These are phyloP conservation scores for Globisporangium perplexum DNA, from an alignment of 352 stramenopile species.

Conservation along the genomic window DNA sequence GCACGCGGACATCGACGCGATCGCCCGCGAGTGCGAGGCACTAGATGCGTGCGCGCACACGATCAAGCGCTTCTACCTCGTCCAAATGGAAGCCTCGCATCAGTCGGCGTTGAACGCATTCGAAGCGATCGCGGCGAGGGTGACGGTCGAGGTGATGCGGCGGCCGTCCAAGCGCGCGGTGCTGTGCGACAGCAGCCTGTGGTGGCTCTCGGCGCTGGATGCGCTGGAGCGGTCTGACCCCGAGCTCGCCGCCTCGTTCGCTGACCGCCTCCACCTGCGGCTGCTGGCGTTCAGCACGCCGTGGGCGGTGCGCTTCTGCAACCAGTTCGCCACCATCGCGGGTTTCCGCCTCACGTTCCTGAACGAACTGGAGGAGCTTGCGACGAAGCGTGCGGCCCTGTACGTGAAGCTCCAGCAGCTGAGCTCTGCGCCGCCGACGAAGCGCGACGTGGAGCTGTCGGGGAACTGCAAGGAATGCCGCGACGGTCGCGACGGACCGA, in stretches of 20 bases:
- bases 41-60: slow-evolving; percentile 23
- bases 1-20: slow-evolving; percentile 9
- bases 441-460: slow-evolving; percentile 45
- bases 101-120: slow-evolving; percentile 17
- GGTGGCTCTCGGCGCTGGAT: slow-evolving; percentile 44
- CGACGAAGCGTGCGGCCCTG: slow-evolving; percentile 25
- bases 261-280: slow-evolving; percentile 40
- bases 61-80: slow-evolving; percentile 40
- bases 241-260: slow-evolving; percentile 19
- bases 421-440: slow-evolving; percentile 29
- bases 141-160: slow-evolving; percentile 9
- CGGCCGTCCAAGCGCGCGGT: slow-evolving; percentile 9
- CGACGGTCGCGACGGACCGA: slow-evolving; percentile 41
- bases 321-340: slow-evolving; percentile 31
- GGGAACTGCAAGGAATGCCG: slow-evolving; percentile 67
- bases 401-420: slow-evolving; percentile 30
- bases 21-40: slow-evolving; percentile 29
- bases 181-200: slow-evolving; percentile 32
- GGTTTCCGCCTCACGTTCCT: slow-evolving; percentile 49
- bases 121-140: slow-evolving; percentile 2
- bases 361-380: slow-evolving; percentile 38
- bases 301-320: slow-evolving; percentile 39
- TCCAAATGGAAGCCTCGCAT: slow-evolving; percentile 37
- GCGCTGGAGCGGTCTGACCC: slow-evolving; percentile 21
- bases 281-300: slow-evolving; percentile 34